A percentile compares a stretch with the other conserved stretches of the same genome.
Conservation (phyloP, 2,329 filamentous ascomycete genomes). For the Waltergamsia citrina region DNA sequence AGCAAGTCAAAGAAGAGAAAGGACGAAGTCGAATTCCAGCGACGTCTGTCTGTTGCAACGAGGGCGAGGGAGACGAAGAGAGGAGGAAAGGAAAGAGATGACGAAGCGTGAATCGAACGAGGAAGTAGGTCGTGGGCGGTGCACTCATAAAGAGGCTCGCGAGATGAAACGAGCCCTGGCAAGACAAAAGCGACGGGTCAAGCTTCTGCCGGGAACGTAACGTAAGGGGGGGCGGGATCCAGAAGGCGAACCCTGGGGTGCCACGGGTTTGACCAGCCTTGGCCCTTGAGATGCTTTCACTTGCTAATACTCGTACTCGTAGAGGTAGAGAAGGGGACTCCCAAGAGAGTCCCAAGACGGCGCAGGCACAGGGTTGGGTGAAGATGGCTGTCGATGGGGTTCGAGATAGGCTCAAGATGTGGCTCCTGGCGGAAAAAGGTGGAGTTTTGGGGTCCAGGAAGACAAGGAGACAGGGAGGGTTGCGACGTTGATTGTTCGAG, state of each 20-base stretch:
- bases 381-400: too few relatives aligned
- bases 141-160: neutral
- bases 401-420: too few relatives aligned
- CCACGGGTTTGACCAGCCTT: too few relatives aligned
- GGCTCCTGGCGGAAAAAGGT: too few relatives aligned
- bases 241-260: too few relatives aligned
- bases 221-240: too few relatives aligned
- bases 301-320: too few relatives aligned
- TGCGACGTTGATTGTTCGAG: constrained; percentile 6
- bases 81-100: neutral
- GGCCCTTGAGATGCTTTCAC: too few relatives aligned
- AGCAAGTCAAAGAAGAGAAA: constrained; percentile 2
- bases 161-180: neutral
- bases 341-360: too few relatives aligned
- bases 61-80: neutral
- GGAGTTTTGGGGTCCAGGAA: too few relatives aligned
- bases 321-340: too few relatives aligned
- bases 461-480: constrained; percentile 1
- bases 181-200: neutral
- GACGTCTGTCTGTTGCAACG: neutral
- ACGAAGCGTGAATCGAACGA: constrained; percentile 21
- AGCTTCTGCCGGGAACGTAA: neutral
- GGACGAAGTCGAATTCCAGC: constrained; percentile 4
- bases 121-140: neutral
- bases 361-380: too few relatives aligned